These are phyloP conservation scores for Aspergillus kassunensis DNA, from an alignment of 495 filamentous ascomycete genomes.

Conservation along the genomic window DNA sequence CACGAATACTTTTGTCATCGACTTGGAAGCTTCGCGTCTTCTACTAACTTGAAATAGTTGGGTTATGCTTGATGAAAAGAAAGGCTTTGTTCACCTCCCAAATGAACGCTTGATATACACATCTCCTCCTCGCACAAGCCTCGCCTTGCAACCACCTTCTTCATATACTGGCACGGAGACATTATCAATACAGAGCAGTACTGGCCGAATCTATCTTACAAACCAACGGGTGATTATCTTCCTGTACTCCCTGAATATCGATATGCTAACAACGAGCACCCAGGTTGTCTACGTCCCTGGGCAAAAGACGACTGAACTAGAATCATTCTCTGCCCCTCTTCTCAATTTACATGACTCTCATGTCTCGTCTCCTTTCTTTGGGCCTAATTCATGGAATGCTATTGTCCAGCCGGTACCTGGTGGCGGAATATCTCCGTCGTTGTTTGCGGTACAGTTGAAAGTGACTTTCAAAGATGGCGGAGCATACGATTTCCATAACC, in stretches of 20 bases:
- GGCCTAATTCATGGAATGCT: constrained; percentile 89
- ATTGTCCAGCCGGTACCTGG: constrained; percentile 72
- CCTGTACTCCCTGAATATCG: constrained; percentile 15
- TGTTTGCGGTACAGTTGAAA: constrained; percentile 69
- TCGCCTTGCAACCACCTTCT: constrained; percentile 59
- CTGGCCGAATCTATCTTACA: constrained; percentile 72
- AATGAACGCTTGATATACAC: constrained; percentile 65
- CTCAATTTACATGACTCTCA: constrained; percentile 83
- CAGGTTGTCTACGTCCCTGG: constrained; percentile 88
- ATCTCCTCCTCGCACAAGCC: constrained; percentile 65
- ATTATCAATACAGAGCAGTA: constrained; percentile 54
- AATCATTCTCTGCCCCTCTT: constrained; percentile 86
- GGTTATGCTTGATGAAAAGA: constrained; percentile 69
- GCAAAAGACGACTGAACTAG: constrained; percentile 60
- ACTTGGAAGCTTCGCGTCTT: too few species aligned
- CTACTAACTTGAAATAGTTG: constrained; percentile 46
- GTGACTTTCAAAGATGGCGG: constrained; percentile 93
- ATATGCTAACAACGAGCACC: constrained; percentile 4
- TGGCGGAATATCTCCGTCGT: constrained; percentile 78
- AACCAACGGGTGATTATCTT: constrained; percentile 68
- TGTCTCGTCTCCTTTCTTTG: constrained; percentile 88
- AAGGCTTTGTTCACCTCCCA: constrained; percentile 66
- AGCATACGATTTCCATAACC: constrained; percentile 82
- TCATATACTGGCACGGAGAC: constrained; percentile 53
- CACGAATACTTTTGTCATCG: too few species aligned